phyloP scores from a whole-genome alignment of 257 asterid genomes.

The Solanum sejunctum region DNA sequence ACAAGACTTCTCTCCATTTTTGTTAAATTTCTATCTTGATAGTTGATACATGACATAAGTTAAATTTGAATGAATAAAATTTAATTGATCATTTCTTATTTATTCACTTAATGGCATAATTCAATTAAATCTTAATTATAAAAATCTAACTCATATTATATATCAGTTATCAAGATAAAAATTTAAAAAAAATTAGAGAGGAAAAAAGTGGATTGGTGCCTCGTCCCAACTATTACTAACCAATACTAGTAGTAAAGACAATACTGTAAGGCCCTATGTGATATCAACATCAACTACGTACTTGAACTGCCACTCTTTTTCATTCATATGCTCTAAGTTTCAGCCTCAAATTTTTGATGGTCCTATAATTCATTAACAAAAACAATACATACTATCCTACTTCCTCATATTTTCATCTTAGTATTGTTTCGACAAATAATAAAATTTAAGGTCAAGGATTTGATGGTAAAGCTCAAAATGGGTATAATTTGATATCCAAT shows the following conservation, averaged over 20 bases:
- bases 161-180: too few relatives aligned
- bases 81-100: too few relatives aligned
- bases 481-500: not conserved
- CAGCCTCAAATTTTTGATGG: not conserved
- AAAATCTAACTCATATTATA: too few relatives aligned
- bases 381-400: not conserved
- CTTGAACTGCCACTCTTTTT: slow-evolving; percentile 3
- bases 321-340: not conserved
- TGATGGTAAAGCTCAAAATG: not conserved
- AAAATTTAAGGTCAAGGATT: not conserved
- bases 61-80: too few relatives aligned
- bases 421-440: not conserved
- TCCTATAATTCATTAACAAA: not conserved
- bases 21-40: too few relatives aligned
- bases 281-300: slow-evolving; percentile 20
- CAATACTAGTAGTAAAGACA: not conserved
- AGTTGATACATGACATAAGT: too few relatives aligned
- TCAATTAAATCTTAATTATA: too few relatives aligned
- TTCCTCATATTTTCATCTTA: not conserved
- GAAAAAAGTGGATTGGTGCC: too few relatives aligned
- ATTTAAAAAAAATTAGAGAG: too few relatives aligned
- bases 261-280: not conserved
- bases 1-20: too few relatives aligned
- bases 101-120: too few relatives aligned
- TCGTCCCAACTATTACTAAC: not conserved